Base-by-base conservation (phyloP, 352 stramenopile species). In the Phytopythium cucurbitacearum region DNA sequence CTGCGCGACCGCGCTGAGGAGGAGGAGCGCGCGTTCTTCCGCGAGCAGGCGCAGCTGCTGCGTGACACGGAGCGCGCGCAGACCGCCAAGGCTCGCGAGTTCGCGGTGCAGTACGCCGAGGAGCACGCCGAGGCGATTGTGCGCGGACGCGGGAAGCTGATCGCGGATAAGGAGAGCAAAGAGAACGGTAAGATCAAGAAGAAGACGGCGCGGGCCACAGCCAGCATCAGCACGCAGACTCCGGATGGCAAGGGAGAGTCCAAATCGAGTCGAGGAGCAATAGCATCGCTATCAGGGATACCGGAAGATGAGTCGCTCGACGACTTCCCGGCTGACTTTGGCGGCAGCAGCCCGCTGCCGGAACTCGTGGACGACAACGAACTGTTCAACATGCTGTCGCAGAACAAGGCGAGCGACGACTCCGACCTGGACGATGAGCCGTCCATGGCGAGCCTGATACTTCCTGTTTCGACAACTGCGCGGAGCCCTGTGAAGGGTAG, bases 321-420 rank as follows among this genome's bases (percentile, higher is more conserved):
- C 36, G 59, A 68, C 32, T 63, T 64, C 16, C 58, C 60, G 8
- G 33, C 48, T 38, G 55, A 69, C 4, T 42, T 61, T 36, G 54
- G 40, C 33, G 51, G 49, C 51, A 56, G 62, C 4, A 71, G 56
- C 15, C 45, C 53, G 9, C 51, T 56, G 4, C 63, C 60, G 1
- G 64, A 62, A 11, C 57, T 73, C 11, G 62, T 62, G 0, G 69
- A 74, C 7, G 67, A 83, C 37, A 38, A 53, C 35, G 79, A 80
- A 15, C 51, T 90, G 36, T 54, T 86, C 33, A 58, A 75, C 11
- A 72, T 90, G 57, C 63, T 89, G 36, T 73, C 74, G 16, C 59
- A 79, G 43, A 67, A 85, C 35, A 76, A 74, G 37, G 62, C 56
- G 12, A 90, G 80, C 48, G 79, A 90, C 40, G 79, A 90, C 42